Evolutionary conservation across 2,329 filamentous ascomycete genomes (phyloP).

Genomic region (Fusarium abutilonis): DNA sequence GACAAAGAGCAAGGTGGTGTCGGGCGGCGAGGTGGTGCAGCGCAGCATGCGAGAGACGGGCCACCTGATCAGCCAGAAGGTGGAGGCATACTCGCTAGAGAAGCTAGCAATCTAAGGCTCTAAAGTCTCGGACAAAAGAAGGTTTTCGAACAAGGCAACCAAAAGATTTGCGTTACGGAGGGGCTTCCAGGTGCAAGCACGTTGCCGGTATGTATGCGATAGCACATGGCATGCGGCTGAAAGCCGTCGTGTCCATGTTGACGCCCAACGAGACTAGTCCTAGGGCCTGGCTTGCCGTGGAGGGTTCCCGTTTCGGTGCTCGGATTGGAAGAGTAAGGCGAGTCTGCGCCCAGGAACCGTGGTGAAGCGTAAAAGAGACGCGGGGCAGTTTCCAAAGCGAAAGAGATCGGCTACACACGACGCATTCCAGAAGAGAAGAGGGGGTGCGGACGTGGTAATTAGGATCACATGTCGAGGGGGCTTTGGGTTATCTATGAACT

Average conservation of each 20-base stretch:
- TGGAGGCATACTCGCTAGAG: slow-evolving; percentile 85
- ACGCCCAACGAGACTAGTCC: slow-evolving; percentile 16
- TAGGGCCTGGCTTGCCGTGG: slow-evolving; percentile 11
- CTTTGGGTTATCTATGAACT: slow-evolving; percentile 14
- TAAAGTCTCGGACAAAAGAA: slow-evolving; percentile 10
- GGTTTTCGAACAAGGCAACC: slow-evolving; percentile 24
- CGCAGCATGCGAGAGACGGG: slow-evolving; percentile 79
- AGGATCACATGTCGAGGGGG: slow-evolving; percentile 31
- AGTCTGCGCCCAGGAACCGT: slow-evolving; percentile 29
- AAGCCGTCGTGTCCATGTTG: slow-evolving; percentile 10
- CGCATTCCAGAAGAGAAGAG: slow-evolving; percentile 21
- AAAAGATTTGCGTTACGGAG: slow-evolving; percentile 19
- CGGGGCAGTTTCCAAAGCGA: slow-evolving; percentile 23
- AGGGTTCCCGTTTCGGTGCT: slow-evolving; percentile 13
- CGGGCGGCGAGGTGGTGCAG: slow-evolving; percentile 74
- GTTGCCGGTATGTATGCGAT: slow-evolving; percentile 17
- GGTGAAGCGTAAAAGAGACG: slow-evolving; percentile 23
- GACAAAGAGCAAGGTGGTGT: slow-evolving; percentile 67
- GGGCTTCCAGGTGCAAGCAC: slow-evolving; percentile 16
- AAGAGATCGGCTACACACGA: slow-evolving; percentile 40
- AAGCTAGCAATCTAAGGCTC: slow-evolving; percentile 70
- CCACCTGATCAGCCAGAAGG: slow-evolving; percentile 79
- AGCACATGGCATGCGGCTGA: slow-evolving; percentile 40
- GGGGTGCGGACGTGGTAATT: slow-evolving; percentile 29
- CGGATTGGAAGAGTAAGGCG: slow-evolving; percentile 31